Conservation (phyloP, 2,329 filamentous ascomycete genomes). For the Allantophomopsis lycopodina region DNA sequence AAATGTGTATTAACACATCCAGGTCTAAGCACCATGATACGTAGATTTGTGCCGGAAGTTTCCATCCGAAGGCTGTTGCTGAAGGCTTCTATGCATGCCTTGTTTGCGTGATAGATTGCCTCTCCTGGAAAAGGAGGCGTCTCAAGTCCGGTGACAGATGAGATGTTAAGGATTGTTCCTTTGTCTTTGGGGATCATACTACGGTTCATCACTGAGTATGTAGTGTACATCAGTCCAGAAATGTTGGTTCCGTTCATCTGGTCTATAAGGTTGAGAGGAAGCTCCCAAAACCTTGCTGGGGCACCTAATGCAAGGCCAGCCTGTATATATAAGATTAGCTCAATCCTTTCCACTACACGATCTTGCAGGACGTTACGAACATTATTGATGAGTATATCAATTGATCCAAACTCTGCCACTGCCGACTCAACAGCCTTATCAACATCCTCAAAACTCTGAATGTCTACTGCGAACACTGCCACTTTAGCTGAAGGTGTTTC, state of each 20-base stretch:
- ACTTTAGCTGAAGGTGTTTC: too few relatives aligned
- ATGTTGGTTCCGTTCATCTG: constrained; percentile 32
- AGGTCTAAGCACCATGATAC: constrained; percentile 29
- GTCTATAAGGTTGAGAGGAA: background rate
- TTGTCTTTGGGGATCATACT: constrained; percentile 23
- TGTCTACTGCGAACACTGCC: too few relatives aligned
- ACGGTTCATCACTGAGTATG: constrained; percentile 28
- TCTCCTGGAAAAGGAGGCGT: constrained; percentile 33
- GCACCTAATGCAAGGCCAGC: too few relatives aligned
- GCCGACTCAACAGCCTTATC: too few relatives aligned
- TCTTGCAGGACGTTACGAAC: too few relatives aligned
- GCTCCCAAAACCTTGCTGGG: too few relatives aligned
- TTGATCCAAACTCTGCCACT: too few relatives aligned
- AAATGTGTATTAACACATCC: constrained; percentile 34
- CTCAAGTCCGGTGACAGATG: constrained; percentile 30
- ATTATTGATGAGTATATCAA: too few relatives aligned
- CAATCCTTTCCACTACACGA: too few relatives aligned
- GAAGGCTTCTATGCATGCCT: constrained; percentile 32
- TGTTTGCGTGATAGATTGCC: constrained; percentile 31
- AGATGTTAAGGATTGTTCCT: constrained; percentile 33
- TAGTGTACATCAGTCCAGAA: constrained; percentile 30
- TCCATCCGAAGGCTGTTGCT: constrained; percentile 33
- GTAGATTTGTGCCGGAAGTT: constrained; percentile 28
- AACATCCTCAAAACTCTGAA: too few relatives aligned
- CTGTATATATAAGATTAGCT: too few relatives aligned